Base-by-base conservation (phyloP, 106 monocot species). In the Acorus calamus region DNA sequence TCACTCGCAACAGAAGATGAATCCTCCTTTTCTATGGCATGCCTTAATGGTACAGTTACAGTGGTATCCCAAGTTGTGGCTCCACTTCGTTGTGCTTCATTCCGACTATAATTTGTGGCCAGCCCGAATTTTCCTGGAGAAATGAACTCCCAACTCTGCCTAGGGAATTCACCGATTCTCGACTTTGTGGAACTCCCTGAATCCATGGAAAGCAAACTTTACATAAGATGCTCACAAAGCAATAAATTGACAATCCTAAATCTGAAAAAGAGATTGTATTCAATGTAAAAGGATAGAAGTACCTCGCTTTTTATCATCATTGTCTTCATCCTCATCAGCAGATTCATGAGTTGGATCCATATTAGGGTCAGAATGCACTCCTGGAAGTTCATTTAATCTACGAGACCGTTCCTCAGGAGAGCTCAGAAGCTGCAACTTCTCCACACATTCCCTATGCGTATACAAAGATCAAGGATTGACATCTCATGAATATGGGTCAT, bases 401-500 rank as follows among this genome's bases (percentile, higher is more conserved):
- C 77, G 70, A 10, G 55, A 44, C 45, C 66, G 74, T 64, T 84
- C 84, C 60, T 84, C 84, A 48, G 84, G 88, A 2, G 67, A 70
- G 55, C 42, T 88, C 62, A 88, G 72, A 63, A 78, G 74, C 75
- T 81, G 75, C 47, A 88, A 58, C 76, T 88, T 88, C 61, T 88
- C 88, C 2, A 88, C 81, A 76, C 88, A 84, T 66, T 84, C 83
- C 76, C 88, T 74, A 63, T 78, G 83, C 80, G 83, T 88, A 53
- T 73, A 70, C 55, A 8, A 53, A 12, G 66, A 72, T 79, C 69
- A 79, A 84, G 84, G 64, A 65, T 53, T 42, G 67, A 52, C n/a
- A 46, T 58, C 11, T 42, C 44, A 69, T 71, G 53, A 9, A 5
- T 48, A 41, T 44, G 0, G 28, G 28, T 28, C 28, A 28, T 28